phyloP scores from a whole-genome alignment of 176 grass and related monocot genomes.

The Lolium rigidum region DNA sequence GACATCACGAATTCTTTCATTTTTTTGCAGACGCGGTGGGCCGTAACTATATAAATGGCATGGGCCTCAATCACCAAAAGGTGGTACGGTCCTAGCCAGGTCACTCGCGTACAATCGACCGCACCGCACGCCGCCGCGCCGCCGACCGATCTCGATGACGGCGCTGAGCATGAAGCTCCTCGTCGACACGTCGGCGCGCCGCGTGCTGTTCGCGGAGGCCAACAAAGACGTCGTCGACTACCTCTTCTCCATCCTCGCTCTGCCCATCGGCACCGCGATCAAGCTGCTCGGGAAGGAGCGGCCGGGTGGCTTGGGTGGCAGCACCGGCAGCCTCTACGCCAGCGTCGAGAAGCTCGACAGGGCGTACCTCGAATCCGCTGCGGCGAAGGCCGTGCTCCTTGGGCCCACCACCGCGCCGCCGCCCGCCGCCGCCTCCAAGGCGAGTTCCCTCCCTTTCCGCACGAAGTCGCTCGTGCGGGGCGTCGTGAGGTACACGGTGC shows the following conservation, averaged over 20 bases:
- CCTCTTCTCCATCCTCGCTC: constrained; percentile 35
- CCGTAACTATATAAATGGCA: no score
- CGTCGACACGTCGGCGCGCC: not conserved
- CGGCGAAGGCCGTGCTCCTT: not conserved
- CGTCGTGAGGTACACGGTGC: constrained; percentile 27
- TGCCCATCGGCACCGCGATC: constrained; percentile 5
- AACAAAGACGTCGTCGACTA: constrained; percentile 27
- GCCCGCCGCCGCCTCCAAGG: not conserved
- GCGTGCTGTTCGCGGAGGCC: constrained; percentile 1
- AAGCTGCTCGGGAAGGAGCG: constrained; percentile 34
- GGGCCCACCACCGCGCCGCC: not conserved
- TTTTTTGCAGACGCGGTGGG: no score
- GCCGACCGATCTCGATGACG: not conserved
- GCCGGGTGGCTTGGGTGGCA: constrained; percentile 28
- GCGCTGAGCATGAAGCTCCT: not conserved
- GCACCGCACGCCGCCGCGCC: no score
- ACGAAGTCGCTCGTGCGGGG: constrained; percentile 28
- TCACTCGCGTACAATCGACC: no score
- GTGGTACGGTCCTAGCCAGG: no score
- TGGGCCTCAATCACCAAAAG: no score
- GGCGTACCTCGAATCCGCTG: not conserved
- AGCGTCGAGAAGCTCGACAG: not conserved
- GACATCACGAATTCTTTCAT: no score
- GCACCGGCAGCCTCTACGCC: not conserved
- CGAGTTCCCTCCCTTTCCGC: not conserved